These are phyloP conservation scores for Lyophyllum semitale DNA, from an alignment of 768 basidiomycete species.

Conservation along the genomic window DNA sequence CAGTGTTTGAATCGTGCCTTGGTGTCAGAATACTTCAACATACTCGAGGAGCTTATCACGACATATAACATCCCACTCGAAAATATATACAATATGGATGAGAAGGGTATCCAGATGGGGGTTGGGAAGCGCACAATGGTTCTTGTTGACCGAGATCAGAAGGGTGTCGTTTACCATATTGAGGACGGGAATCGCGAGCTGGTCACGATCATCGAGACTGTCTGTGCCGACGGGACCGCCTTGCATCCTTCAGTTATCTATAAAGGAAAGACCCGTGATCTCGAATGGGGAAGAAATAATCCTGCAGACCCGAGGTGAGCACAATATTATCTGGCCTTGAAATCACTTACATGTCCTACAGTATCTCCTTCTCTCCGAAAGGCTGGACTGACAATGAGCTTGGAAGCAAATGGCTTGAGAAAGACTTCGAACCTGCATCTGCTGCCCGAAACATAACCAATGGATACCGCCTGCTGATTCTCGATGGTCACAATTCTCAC, in stretches of 20 bases:
- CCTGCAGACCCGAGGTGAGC: constrained; percentile 28
- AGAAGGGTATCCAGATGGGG: constrained; percentile 33
- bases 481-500: constrained; percentile 42
- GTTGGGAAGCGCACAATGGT: constrained; percentile 6
- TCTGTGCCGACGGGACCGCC: constrained; percentile 42
- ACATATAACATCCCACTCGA: constrained; percentile 19
- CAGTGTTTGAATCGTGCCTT: constrained; percentile 19
- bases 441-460: constrained; percentile 17
- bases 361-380: constrained; percentile 33
- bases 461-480: constrained; percentile 30
- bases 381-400: constrained; percentile 43
- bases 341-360: constrained; percentile 5
- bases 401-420: constrained; percentile 29
- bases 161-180: constrained; percentile 14
- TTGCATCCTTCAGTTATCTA: constrained; percentile 41
- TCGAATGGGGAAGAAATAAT: constrained; percentile 23
- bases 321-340: neutral
- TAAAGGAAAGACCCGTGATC: constrained; percentile 24
- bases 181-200: constrained; percentile 30
- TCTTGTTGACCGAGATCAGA: constrained; percentile 18
- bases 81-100: constrained; percentile 30
- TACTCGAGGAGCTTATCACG: constrained; percentile 7
- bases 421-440: neutral
- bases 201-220: constrained; percentile 46
- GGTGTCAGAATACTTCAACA: constrained; percentile 20